A percentile compares a stretch with the other conserved stretches of the same genome.
Conservation (phyloP, 768 basidiomycete genomes). For the Butyriboletus loyo region DNA sequence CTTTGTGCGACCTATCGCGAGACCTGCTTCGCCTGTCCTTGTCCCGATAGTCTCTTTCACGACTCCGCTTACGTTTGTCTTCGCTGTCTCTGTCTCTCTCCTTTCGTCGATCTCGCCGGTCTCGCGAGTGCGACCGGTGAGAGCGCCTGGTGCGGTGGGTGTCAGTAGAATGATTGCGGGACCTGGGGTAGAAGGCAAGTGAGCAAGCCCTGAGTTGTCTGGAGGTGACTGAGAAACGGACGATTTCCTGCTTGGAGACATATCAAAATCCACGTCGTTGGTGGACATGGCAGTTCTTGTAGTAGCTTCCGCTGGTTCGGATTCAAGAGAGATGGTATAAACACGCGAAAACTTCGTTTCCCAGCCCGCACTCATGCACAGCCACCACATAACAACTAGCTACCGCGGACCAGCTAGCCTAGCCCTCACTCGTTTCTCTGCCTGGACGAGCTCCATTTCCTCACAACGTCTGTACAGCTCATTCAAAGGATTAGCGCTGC, state of each 20-base stretch:
- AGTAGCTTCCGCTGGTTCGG: constrained; percentile 8
- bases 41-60: constrained; percentile 50
- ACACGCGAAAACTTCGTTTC: constrained; percentile 37
- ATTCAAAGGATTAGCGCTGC: constrained; percentile 52
- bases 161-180: constrained; percentile 74
- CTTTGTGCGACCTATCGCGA: constrained; percentile 47
- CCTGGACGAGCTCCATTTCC: constrained; percentile 52
- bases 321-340: constrained; percentile 17
- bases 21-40: constrained; percentile 46
- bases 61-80: constrained; percentile 60
- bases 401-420: constrained; percentile 43
- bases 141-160: constrained; percentile 71
- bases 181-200: constrained; percentile 36
- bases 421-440: constrained; percentile 56
- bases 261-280: constrained; percentile 62
- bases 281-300: constrained; percentile 39
- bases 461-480: constrained; percentile 49
- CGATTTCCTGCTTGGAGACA: constrained; percentile 59
- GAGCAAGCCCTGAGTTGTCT: background rate
- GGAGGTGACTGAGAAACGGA: constrained; percentile 34
- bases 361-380: constrained; percentile 17
- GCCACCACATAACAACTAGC: constrained; percentile 12
- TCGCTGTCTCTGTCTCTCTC: constrained; percentile 53
- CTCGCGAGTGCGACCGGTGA: constrained; percentile 69
- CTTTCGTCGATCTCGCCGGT: constrained; percentile 44